Evolutionary conservation across 2,329 filamentous ascomycete genomes (phyloP).

Genomic region (Fusarium nurragi): DNA sequence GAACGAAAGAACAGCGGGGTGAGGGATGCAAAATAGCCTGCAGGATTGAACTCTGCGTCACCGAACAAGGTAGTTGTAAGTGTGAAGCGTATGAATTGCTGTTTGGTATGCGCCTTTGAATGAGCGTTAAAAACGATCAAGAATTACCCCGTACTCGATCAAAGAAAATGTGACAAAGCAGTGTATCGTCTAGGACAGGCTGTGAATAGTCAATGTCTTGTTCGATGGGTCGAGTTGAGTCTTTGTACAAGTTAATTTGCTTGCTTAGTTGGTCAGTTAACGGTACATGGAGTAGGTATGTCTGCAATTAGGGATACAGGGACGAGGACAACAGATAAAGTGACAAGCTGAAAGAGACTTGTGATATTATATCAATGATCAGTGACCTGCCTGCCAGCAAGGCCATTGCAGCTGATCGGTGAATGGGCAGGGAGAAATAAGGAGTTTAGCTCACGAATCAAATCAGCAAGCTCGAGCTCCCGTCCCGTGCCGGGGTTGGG

Average conservation of each 20-base stretch:
- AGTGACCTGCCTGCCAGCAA: constrained; percentile 15
- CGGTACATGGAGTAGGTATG: not conserved
- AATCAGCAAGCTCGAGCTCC: constrained; percentile 29
- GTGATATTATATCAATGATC: constrained; percentile 10
- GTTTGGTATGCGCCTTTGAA: constrained; percentile 1
- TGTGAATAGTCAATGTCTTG: not conserved
- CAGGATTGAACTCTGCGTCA: constrained; percentile 4
- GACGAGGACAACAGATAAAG: not conserved
- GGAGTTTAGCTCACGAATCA: constrained; percentile 28
- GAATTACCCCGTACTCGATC: not conserved
- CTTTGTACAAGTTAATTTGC: constrained; percentile 9
- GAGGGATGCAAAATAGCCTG: constrained; percentile 8
- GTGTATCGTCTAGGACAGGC: not conserved
- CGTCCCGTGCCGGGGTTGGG: constrained; percentile 34
- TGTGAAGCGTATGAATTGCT: constrained; percentile 2
- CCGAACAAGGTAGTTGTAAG: constrained; percentile 1
- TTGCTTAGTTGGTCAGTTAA: constrained; percentile 13
- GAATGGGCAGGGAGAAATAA: constrained; percentile 22
- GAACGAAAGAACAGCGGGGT: constrained; percentile 24
- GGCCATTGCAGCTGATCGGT: constrained; percentile 19
- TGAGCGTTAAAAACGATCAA: not conserved
- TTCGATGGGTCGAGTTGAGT: constrained; percentile 4
- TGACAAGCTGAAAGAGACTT: not conserved
- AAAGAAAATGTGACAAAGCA: not conserved
- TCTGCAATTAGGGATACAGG: not conserved